phyloP scores from a whole-genome alignment of 495 filamentous ascomycete genomes.

The Tuber calosporum region DNA sequence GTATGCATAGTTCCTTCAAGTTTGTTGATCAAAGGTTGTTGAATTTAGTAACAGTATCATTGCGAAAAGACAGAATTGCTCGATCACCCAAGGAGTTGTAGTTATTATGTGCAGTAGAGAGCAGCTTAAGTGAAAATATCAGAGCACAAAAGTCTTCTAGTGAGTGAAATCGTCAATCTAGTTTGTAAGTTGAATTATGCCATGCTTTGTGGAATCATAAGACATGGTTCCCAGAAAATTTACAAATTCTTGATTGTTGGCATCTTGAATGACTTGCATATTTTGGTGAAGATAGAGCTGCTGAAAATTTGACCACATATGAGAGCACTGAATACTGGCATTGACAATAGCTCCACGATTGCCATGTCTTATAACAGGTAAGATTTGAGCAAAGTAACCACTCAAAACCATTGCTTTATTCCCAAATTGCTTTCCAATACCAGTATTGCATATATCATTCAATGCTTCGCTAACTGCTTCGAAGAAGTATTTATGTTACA shows the following conservation, averaged over 20 bases:
- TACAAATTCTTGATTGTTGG: not conserved
- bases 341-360: not conserved
- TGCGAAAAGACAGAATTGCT: not conserved
- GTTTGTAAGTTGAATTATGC: not conserved
- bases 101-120: not conserved
- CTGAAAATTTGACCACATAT: not conserved
- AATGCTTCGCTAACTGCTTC: not conserved
- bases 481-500: not conserved
- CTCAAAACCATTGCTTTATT: not conserved
- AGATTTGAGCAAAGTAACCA: not conserved
- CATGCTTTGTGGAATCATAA: not conserved
- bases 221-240: not conserved
- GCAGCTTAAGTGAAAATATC: not conserved
- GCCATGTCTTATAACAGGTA: not conserved
- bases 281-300: not conserved
- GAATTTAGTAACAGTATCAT: not conserved
- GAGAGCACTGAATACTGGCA: not conserved
- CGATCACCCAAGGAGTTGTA: not conserved
- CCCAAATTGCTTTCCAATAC: not conserved
- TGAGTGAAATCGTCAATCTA: not conserved
- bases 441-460: not conserved
- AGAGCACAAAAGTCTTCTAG: not conserved
- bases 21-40: not conserved
- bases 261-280: not conserved
- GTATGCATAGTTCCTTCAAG: not conserved